A percentile compares a stretch with the other conserved stretches of the same genome.
Conservation (phyloP, 1,139 yeast genomes). For the Groenewaldozyma auringiensis region DNA sequence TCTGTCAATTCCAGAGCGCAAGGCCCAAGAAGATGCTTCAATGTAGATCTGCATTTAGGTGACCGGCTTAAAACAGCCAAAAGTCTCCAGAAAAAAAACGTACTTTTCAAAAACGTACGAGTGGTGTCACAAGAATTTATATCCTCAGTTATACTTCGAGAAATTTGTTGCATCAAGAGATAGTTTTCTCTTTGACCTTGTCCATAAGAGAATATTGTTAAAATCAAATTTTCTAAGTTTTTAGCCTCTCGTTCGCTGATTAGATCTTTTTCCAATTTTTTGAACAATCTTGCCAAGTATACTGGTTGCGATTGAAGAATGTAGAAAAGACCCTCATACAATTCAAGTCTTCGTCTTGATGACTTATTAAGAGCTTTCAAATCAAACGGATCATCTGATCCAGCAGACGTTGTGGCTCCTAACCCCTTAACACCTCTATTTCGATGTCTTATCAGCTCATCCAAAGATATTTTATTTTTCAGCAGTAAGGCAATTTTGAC, state of each 20-base stretch:
- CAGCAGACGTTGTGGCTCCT: constrained; percentile 8
- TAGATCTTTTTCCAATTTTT: constrained; percentile 23
- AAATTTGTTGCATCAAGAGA: constrained; percentile 55
- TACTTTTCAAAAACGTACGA: constrained; percentile 25
- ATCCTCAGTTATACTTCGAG: constrained; percentile 45
- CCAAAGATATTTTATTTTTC: constrained; percentile 71
- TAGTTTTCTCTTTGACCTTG: constrained; percentile 61
- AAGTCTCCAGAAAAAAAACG: constrained; percentile 41
- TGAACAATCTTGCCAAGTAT: constrained; percentile 57
- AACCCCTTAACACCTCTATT: constrained; percentile 30
- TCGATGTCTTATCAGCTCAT: constrained; percentile 58
- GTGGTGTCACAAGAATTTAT: constrained; percentile 25
- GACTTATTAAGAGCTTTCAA: constrained; percentile 36
- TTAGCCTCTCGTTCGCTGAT: constrained; percentile 31
- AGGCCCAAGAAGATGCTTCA: constrained; percentile 50
- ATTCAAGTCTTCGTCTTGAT: constrained; percentile 41
- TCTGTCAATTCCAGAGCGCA: constrained; percentile 44
- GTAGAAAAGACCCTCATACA: constrained; percentile 73
- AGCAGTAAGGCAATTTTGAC: constrained; percentile 70
- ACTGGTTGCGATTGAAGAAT: constrained; percentile 77
- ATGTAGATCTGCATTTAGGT: constrained; percentile 43
- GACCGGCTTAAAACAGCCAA: constrained; percentile 50
- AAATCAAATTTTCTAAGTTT: constrained; percentile 42
- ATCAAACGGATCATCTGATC: constrained; percentile 29
- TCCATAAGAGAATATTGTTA: constrained; percentile 41